Evolutionary conservation across 345 rosid species (phyloP), one percentile per base, ranked within the genome.

Genomic region (Eucalyptus cloeziana): DNA sequence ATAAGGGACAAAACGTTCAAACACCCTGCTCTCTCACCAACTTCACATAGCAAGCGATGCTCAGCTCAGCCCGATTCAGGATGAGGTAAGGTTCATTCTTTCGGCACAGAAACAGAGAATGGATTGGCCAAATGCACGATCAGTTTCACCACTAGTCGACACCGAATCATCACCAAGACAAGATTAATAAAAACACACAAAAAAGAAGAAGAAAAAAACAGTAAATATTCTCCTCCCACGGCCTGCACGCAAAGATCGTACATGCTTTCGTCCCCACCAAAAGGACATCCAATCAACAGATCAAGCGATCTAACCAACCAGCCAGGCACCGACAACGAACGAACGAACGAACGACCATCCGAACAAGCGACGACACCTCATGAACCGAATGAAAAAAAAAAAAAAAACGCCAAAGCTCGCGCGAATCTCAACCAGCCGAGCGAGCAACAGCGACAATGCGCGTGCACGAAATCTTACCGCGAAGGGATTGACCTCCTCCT

Each of bases 401-500:
- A 13, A 62, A 31, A 69, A 33, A 69, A 17, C 10, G 44, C 76
- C 47, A 21, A 0, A 3, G 83, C 47, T 40, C 27, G 43, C 47
- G 0, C 83, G 12, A 37, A 76, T 76, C 85, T 0, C 85, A 11
- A 40, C 85, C 85, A 21, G 85, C 4, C 47, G 47, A 71, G 81
- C 44, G 81, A 71, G n/a, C 7, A 3, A 13, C 31, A 19, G 7
- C 56, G 58, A 69, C 58, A 86, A 24, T 37, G 17, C 37, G 89
- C 86, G 40, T 13, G 22, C 49, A 22, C 17, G 52, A 80, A 33
- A 52, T 58, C 94, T 90, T 93, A 98, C 99, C 93, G 99, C 95
- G 90, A 97, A 98, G 88, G 99, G 99, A 93, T 97, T 98, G 90
- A 95, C 95, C 76, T 96, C 96, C 44, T 96, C 99, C 47, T 95